Evolutionary conservation across 345 rosid genomes (phyloP).

Genomic region (Corchorus olitorius): DNA sequence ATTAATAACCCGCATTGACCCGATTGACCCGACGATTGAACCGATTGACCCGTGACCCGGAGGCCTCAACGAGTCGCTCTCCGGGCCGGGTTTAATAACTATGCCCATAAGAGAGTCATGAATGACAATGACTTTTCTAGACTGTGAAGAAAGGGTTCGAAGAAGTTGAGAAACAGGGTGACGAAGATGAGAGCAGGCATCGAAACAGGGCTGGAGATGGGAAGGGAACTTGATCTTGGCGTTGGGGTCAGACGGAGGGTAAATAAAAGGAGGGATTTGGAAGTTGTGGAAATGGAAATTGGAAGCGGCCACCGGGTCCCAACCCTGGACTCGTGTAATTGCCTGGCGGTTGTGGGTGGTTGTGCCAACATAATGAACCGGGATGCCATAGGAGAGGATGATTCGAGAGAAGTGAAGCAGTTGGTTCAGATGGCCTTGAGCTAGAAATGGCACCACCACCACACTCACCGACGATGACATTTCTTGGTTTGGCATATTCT

Average conservation of each 20-base stretch:
- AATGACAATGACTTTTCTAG: slow-evolving; percentile 36
- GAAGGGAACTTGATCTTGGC: slow-evolving; percentile 43
- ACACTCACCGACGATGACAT: slow-evolving; percentile 26
- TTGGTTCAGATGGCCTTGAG: slow-evolving; percentile 61
- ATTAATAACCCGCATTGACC: too few relatives aligned
- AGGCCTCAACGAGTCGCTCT: too few relatives aligned
- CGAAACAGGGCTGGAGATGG: slow-evolving; percentile 43
- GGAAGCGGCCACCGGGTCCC: slow-evolving; percentile 24
- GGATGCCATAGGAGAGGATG: slow-evolving; percentile 35
- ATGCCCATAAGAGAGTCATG: slow-evolving; percentile 48
- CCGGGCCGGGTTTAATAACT: too few relatives aligned
- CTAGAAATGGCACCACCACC: slow-evolving; percentile 59
- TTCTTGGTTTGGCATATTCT: slow-evolving; percentile 5
- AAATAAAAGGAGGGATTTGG: slow-evolving; percentile 33
- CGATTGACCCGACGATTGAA: too few relatives aligned
- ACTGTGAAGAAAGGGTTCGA: slow-evolving; percentile 24
- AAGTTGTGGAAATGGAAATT: slow-evolving; percentile 42
- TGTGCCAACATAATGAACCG: slow-evolving; percentile 45
- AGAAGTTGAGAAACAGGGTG: slow-evolving; percentile 31
- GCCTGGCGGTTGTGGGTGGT: slow-evolving; percentile 52
- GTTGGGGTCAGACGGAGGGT: slow-evolving; percentile 38
- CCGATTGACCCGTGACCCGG: too few relatives aligned
- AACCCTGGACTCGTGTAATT: slow-evolving; percentile 36
- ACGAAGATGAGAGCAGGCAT: slow-evolving; percentile 34
- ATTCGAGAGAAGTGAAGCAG: slow-evolving; percentile 56